phyloP scores from a whole-genome alignment of 257 asterid genomes.

The Fraxinus americana region DNA sequence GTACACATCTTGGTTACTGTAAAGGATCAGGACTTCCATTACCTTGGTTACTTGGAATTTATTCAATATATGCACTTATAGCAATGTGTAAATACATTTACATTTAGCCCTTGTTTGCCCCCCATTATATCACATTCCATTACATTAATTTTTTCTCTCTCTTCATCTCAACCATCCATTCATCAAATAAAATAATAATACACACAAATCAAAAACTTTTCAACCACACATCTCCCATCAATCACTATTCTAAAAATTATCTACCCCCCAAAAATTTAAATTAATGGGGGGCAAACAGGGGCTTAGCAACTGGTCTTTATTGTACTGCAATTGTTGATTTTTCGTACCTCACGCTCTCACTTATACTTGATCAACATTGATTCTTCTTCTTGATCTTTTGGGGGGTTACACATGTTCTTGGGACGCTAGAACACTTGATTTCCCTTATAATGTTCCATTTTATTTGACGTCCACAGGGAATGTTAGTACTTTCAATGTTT shows the following conservation, averaged over 20 bases:
- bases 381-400: neutral
- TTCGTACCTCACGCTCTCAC: neutral
- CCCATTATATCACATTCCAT: too few relatives aligned
- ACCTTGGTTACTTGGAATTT: neutral
- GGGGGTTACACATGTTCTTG: slow-evolving; percentile 7
- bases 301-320: neutral
- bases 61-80: neutral
- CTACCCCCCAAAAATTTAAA: too few relatives aligned
- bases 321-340: slow-evolving; percentile 5
- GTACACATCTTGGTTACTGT: neutral
- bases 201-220: too few relatives aligned
- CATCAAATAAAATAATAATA: too few relatives aligned
- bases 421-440: neutral
- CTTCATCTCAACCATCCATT: too few relatives aligned
- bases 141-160: too few relatives aligned
- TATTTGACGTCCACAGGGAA: neutral
- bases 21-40: neutral
- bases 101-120: too few relatives aligned
- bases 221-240: too few relatives aligned
- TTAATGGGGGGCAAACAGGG: too few relatives aligned
- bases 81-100: neutral
- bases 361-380: neutral
- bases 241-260: too few relatives aligned
- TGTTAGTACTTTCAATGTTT: neutral
- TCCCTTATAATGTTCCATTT: neutral